Conservation (phyloP, 2,329 filamentous ascomycete species). For the Phymatotrichopsis omnivora region DNA sequence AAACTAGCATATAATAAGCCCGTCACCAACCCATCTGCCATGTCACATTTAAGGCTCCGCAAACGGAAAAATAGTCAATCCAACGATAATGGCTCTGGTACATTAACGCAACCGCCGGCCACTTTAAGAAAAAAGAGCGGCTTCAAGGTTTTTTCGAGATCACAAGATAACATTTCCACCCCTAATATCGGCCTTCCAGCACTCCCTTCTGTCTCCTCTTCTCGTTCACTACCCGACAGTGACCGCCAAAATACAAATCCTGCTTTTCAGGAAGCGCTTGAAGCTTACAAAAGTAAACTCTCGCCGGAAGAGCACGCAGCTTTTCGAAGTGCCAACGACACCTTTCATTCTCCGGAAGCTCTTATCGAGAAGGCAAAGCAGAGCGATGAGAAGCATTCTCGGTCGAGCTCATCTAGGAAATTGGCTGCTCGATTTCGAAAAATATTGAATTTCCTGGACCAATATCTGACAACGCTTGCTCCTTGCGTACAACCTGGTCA, state of each 20-base stretch:
- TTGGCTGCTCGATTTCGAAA: neutral
- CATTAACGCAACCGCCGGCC: no score
- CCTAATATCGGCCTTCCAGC: neutral
- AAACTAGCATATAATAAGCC: neutral
- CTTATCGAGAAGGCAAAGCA: neutral
- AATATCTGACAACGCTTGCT: neutral
- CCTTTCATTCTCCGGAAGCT: neutral
- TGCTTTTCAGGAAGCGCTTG: neutral
- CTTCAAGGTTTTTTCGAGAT: constrained; percentile 2
- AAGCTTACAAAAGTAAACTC: neutral
- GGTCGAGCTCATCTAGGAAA: neutral
- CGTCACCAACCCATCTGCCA: neutral
- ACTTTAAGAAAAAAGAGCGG: no score
- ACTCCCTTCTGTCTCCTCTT: neutral
- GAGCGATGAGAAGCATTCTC: constrained; percentile 1
- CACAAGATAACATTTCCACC: constrained; percentile 1
- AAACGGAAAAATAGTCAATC: no score
- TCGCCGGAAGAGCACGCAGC: neutral
- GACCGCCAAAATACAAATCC: neutral
- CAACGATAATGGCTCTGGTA: neutral
- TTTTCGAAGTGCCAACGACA: neutral
- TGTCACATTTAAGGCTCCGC: no score
- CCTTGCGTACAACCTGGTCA: neutral
- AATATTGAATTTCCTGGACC: neutral
- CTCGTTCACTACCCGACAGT: neutral